Evolutionary conservation across 176 grass and related monocot genomes (phyloP).

Genomic region (Triticum monococcum): DNA sequence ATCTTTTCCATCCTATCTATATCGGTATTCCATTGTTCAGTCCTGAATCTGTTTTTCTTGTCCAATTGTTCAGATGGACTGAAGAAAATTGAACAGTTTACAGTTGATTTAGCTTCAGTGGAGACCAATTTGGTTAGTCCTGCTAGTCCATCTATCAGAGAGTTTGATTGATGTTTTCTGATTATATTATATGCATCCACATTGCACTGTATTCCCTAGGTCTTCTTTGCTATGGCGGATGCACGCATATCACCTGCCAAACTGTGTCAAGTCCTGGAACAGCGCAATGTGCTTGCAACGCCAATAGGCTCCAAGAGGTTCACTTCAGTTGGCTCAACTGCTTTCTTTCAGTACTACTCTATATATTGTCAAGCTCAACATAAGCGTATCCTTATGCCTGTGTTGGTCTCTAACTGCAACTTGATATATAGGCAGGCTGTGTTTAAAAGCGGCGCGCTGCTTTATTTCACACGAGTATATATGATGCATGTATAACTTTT

Average conservation of each 20-base stretch:
- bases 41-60: neutral
- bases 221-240: slow-evolving; percentile 68
- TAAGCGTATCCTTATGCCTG: slow-evolving; percentile 13
- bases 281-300: slow-evolving; percentile 75
- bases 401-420: too few species aligned
- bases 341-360: too few species aligned
- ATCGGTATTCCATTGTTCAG: neutral
- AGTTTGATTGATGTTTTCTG: neutral
- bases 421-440: too few species aligned
- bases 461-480: too few species aligned
- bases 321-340: neutral
- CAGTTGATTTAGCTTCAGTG: slow-evolving; percentile 50
- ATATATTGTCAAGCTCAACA: too few species aligned
- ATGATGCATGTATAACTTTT: neutral
- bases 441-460: too few species aligned
- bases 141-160: neutral
- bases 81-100: slow-evolving; percentile 62
- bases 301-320: slow-evolving; percentile 69
- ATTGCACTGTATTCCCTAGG: slow-evolving; percentile 13
- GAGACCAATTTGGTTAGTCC: slow-evolving; percentile 80
- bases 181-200: neutral
- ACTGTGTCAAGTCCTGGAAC: slow-evolving; percentile 61
- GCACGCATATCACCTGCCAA: slow-evolving; percentile 50
- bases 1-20: neutral
- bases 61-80: slow-evolving; percentile 60